Evolutionary conservation across 1,284 basidiomycete species (phyloP).

Genomic region (Bjerkandera adusta): DNA sequence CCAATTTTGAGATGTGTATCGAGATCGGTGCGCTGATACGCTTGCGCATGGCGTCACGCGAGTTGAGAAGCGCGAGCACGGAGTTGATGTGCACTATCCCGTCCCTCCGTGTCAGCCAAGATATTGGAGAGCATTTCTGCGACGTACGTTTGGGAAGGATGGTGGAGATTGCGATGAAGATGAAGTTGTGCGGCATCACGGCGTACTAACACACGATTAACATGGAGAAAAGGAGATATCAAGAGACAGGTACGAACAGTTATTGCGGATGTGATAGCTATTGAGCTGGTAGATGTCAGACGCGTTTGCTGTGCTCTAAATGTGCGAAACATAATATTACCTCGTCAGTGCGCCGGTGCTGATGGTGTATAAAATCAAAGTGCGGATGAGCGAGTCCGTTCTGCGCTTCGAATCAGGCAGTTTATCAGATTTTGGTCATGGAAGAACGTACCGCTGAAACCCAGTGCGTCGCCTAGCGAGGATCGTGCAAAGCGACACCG

Average conservation of each 20-base stretch:
- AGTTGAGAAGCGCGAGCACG: too few relatives aligned
- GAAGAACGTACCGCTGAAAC: not conserved
- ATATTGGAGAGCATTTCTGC: too few relatives aligned
- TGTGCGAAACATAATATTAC: too few relatives aligned
- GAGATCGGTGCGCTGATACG: too few relatives aligned
- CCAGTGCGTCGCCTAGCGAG: not conserved
- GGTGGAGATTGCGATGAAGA: constrained; percentile 7
- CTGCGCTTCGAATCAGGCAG: too few relatives aligned
- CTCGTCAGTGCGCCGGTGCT: not conserved
- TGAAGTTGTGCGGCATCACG: constrained; percentile 6
- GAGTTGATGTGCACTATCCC: too few relatives aligned
- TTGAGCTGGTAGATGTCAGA: too few relatives aligned
- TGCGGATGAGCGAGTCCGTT: not conserved
- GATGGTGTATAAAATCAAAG: not conserved
- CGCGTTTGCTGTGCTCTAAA: too few relatives aligned
- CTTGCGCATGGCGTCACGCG: too few relatives aligned
- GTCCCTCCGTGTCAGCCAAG: too few relatives aligned
- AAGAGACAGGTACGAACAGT: not conserved
- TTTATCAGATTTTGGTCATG: not conserved
- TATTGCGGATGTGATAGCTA: constrained; percentile 1
- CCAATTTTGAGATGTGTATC: too few relatives aligned
- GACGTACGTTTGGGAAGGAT: constrained; percentile 7
- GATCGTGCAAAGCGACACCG: not conserved
- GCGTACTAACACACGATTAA: not conserved
- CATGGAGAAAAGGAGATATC: too few relatives aligned